A percentile compares a stretch with the other conserved stretches of the same genome.
Evolutionary conservation across 2,329 filamentous ascomycete genomes (phyloP).

Genomic region (Exserohilum turcica): DNA sequence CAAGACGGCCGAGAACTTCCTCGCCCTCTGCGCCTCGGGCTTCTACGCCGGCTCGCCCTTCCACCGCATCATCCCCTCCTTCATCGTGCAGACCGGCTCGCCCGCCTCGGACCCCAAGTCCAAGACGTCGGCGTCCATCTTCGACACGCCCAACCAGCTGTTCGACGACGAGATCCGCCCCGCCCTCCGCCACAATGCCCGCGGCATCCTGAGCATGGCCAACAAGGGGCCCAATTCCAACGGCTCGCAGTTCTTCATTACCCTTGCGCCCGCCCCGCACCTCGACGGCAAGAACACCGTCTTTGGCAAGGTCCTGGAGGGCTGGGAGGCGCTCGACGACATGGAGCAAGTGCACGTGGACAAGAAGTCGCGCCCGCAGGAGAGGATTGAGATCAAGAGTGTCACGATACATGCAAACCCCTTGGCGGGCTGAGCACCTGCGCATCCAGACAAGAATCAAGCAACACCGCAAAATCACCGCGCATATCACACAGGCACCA

Average conservation of each 20-base stretch:
- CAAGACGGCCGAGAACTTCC: slow-evolving; percentile 91
- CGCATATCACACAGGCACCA: neutral
- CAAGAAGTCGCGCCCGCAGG: slow-evolving; percentile 75
- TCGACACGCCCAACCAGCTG: slow-evolving; percentile 53
- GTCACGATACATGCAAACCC: slow-evolving; percentile 82
- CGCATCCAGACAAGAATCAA: neutral
- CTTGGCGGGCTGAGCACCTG: slow-evolving; percentile 57
- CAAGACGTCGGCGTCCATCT: slow-evolving; percentile 75
- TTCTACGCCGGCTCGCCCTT: slow-evolving; percentile 78
- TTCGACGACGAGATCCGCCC: slow-evolving; percentile 85
- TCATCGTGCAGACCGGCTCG: slow-evolving; percentile 80
- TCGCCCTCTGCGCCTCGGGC: slow-evolving; percentile 79
- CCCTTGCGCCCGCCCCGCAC: slow-evolving; percentile 77
- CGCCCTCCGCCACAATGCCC: slow-evolving; percentile 68
- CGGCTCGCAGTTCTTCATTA: slow-evolving; percentile 81
- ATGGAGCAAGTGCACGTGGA: slow-evolving; percentile 76
- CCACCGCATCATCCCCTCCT: slow-evolving; percentile 78
- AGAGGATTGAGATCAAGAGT: slow-evolving; percentile 67
- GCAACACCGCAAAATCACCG: neutral
- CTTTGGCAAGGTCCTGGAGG: slow-evolving; percentile 72
- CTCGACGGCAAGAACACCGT: slow-evolving; percentile 84
- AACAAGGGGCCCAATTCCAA: slow-evolving; percentile 77
- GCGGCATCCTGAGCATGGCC: slow-evolving; percentile 77
- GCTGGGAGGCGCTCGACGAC: slow-evolving; percentile 67
- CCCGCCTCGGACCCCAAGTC: slow-evolving; percentile 56